Percentiles rank a stretch among this genome's conserved stretches.
Evolutionary conservation across 176 grass and related monocot genomes (phyloP).

Genomic region (Triticum dicoccoides): DNA sequence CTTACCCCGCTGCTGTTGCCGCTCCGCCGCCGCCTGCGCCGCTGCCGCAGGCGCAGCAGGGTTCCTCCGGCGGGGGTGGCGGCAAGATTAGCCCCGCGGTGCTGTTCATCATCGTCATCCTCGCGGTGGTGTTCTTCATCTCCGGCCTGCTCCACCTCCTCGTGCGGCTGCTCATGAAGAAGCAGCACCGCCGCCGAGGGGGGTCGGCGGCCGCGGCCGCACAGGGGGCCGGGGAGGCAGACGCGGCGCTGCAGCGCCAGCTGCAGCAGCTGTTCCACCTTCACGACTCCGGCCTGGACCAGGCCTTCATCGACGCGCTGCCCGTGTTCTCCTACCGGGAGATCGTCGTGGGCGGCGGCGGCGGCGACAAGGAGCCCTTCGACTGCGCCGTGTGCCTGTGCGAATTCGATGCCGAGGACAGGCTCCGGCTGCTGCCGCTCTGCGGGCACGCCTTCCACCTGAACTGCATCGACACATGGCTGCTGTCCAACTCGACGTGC

Average conservation of each 20-base stretch:
- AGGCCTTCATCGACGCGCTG: conserved; percentile 83
- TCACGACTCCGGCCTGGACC: conserved; percentile 86
- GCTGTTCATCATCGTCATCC: conserved; percentile 86
- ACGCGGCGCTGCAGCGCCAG: conserved; percentile 71
- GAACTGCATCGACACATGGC: conserved; percentile 85
- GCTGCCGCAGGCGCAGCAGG: neutral
- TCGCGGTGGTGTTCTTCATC: conserved; percentile 90
- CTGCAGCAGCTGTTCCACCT: conserved; percentile 95
- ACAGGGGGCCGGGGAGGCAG: conserved; percentile 19
- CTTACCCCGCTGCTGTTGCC: neutral
- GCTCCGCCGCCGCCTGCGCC: neutral
- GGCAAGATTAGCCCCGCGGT: conserved; percentile 86
- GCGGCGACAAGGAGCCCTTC: conserved; percentile 80
- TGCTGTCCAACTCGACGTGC: conserved; percentile 94
- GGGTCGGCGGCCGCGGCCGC: neutral
- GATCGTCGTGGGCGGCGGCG: conserved; percentile 49
- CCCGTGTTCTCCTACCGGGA: conserved; percentile 89
- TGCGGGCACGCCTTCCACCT: conserved; percentile 95
- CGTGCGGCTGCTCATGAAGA: conserved; percentile 70
- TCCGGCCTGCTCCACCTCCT: conserved; percentile 90
- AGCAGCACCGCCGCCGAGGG: conserved; percentile 39
- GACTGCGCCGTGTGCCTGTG: conserved; percentile 90
- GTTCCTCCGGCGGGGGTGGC: neutral
- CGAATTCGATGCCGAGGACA: conserved; percentile 70
- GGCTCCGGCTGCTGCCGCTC: conserved; percentile 69